Evolutionary conservation across 306 rosid genomes (phyloP).

Genomic region (Lathyrus oleraceus): DNA sequence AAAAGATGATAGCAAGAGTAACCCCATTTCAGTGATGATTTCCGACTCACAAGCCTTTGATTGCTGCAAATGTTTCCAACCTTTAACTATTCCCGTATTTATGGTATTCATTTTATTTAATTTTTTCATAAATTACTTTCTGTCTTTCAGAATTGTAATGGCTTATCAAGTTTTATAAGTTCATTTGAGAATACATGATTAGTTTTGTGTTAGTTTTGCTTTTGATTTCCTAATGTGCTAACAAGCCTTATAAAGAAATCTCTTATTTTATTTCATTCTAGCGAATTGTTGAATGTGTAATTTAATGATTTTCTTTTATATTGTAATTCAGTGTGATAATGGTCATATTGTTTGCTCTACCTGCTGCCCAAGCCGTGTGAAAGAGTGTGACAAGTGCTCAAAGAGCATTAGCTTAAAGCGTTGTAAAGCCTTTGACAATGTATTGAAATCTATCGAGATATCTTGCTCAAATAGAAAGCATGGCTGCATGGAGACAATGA

Average conservation of each 20-base stretch:
- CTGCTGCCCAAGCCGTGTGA: slow-evolving; percentile 42
- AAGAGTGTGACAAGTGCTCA: slow-evolving; percentile 57
- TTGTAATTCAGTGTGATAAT: slow-evolving; percentile 62
- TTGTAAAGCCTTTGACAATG: slow-evolving; percentile 60
- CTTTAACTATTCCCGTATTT: too few species aligned
- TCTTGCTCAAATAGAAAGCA: slow-evolving; percentile 6
- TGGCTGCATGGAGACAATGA: not conserved
- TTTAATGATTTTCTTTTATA: not conserved
- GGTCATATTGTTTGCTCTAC: slow-evolving; percentile 65
- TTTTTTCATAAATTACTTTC: too few species aligned
- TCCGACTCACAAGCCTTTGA: not conserved
- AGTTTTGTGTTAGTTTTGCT: not conserved
- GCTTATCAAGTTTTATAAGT: not conserved
- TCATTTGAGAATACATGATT: not conserved
- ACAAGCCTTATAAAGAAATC: not conserved
- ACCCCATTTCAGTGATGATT: not conserved
- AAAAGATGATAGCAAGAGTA: not conserved
- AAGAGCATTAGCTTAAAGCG: slow-evolving; percentile 49
- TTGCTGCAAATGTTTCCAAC: not conserved
- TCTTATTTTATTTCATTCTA: not conserved
- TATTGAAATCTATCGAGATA: slow-evolving; percentile 49
- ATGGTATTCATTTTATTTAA: not conserved
- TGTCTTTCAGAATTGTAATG: too few species aligned
- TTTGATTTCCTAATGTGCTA: not conserved
- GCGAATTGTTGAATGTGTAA: not conserved